A percentile compares a stretch with the other conserved stretches of the same genome.
These are phyloP conservation scores for Phaeophleospora eucalypticola DNA, from an alignment of 2,329 filamentous ascomycete species.

Conservation along the genomic window DNA sequence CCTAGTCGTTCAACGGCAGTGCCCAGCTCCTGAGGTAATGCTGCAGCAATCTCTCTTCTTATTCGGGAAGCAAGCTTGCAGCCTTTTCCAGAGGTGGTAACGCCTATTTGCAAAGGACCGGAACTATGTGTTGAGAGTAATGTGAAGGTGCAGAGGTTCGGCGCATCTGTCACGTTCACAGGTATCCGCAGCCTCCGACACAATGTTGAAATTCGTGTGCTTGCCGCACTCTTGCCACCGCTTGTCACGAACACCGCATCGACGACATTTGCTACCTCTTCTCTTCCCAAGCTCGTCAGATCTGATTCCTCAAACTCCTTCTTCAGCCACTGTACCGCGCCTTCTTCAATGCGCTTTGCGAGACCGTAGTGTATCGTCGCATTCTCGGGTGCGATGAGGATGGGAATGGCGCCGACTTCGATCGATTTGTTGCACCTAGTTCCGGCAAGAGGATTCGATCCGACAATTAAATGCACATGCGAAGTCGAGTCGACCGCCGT, in stretches of 20 bases:
- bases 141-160: slow-evolving; percentile 81
- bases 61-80: slow-evolving; percentile 91
- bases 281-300: slow-evolving; percentile 70
- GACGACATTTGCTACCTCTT: slow-evolving; percentile 71
- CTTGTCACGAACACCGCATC: slow-evolving; percentile 88
- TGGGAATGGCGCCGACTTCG: slow-evolving; percentile 73
- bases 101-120: slow-evolving; percentile 87
- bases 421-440: slow-evolving; percentile 76
- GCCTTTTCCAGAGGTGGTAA: slow-evolving; percentile 90
- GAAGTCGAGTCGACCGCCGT: slow-evolving; percentile 66
- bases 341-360: slow-evolving; percentile 61
- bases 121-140: slow-evolving; percentile 85
- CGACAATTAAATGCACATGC: slow-evolving; percentile 79
- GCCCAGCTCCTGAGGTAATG: slow-evolving; percentile 72
- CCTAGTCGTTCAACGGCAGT: slow-evolving; percentile 73
- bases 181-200: slow-evolving; percentile 81
- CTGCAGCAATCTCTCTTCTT: slow-evolving; percentile 78
- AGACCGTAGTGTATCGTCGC: slow-evolving; percentile 55
- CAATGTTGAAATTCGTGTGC: slow-evolving; percentile 63
- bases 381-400: slow-evolving; percentile 69
- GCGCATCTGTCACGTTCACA: slow-evolving; percentile 86
- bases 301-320: slow-evolving; percentile 67
- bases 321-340: slow-evolving; percentile 62
- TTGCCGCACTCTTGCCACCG: slow-evolving; percentile 46
- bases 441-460: slow-evolving; percentile 81